phyloP scores from a whole-genome alignment of 1,139 yeast species.

The Scheffersomyces cryptocercus region DNA sequence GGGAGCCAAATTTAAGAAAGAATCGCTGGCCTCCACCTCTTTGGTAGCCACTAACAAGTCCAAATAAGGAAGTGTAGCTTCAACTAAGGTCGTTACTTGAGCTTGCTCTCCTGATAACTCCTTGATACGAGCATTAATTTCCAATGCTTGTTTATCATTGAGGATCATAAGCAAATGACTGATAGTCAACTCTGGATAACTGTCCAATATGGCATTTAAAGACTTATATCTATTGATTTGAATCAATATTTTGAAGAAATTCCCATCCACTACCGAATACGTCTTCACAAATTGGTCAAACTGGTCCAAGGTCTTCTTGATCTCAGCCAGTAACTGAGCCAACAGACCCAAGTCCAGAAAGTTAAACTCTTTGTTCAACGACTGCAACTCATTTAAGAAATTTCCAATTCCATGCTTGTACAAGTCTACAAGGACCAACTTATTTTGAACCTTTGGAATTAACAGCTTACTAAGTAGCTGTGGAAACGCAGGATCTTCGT shows the following conservation, averaged over 20 bases:
- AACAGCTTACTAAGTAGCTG: slow-evolving; percentile 11
- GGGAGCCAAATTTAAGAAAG: slow-evolving; percentile 9
- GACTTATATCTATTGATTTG: slow-evolving; percentile 28
- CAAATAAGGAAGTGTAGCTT: slow-evolving; percentile 7
- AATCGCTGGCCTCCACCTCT: slow-evolving; percentile 5
- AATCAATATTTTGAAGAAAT: slow-evolving; percentile 24
- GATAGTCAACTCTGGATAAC: slow-evolving; percentile 12
- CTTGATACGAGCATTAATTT: slow-evolving; percentile 9
- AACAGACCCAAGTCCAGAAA: slow-evolving; percentile 14
- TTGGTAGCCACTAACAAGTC: slow-evolving; percentile 8
- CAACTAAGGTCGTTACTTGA: slow-evolving; percentile 2
- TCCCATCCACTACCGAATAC: slow-evolving; percentile 11
- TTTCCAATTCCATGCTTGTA: slow-evolving; percentile 25
- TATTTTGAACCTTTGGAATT: slow-evolving; percentile 12
- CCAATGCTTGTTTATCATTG: slow-evolving; percentile 6
- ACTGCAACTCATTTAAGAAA: slow-evolving; percentile 25
- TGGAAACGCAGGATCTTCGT: slow-evolving; percentile 11
- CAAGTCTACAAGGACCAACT: slow-evolving; percentile 12
- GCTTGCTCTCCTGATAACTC: slow-evolving; percentile 8
- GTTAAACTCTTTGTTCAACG: slow-evolving; percentile 24
- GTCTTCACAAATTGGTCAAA: slow-evolving; percentile 19
- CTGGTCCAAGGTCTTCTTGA: slow-evolving; percentile 20
- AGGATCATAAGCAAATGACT: slow-evolving; percentile 6
- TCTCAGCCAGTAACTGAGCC: slow-evolving; percentile 19
- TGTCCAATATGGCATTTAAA: slow-evolving; percentile 21